These are phyloP conservation scores for Barnettozyma hawaiiensis DNA, from an alignment of 1,139 yeast species.

Conservation along the genomic window DNA sequence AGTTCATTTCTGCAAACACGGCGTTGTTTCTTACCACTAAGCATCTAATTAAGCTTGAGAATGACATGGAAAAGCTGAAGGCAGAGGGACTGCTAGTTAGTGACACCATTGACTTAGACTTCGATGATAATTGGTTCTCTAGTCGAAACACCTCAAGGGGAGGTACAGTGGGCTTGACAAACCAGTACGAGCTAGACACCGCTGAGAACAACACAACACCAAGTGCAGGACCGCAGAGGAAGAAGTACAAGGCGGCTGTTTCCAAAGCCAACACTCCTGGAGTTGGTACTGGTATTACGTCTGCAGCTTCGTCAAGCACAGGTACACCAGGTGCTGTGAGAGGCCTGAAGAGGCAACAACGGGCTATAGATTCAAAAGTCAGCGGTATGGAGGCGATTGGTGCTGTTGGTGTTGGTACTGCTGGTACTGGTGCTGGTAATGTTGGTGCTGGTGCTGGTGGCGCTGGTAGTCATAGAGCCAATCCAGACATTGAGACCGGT, in stretches of 20 bases:
- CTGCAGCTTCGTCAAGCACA: neutral
- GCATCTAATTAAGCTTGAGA: conserved; percentile 67
- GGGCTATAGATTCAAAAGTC: conserved; percentile 2
- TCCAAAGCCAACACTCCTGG: conserved; percentile 16
- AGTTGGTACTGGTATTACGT: conserved; percentile 4
- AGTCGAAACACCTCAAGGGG: conserved; percentile 22
- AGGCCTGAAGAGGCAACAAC: conserved; percentile 22
- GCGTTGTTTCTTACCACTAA: conserved; percentile 72
- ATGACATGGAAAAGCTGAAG: conserved; percentile 70
- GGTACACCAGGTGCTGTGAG: neutral
- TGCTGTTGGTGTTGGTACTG: too few relatives aligned
- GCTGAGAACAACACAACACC: neutral
- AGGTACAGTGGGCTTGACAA: conserved; percentile 15
- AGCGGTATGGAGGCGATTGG: neutral
- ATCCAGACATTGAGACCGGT: neutral
- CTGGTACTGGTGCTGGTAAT: too few relatives aligned
- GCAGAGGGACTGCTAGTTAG: conserved; percentile 73
- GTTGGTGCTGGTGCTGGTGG: too few relatives aligned
- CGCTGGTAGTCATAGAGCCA: neutral
- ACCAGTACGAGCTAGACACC: neutral
- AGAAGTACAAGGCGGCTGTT: conserved; percentile 11
- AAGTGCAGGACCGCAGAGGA: conserved; percentile 6
- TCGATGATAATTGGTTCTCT: conserved; percentile 27
- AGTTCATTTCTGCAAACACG: conserved; percentile 74
- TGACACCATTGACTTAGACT: conserved; percentile 30